Evolutionary conservation across 2,329 filamentous ascomycete species (phyloP).

Genomic region (Fusarium tjaetaba): DNA sequence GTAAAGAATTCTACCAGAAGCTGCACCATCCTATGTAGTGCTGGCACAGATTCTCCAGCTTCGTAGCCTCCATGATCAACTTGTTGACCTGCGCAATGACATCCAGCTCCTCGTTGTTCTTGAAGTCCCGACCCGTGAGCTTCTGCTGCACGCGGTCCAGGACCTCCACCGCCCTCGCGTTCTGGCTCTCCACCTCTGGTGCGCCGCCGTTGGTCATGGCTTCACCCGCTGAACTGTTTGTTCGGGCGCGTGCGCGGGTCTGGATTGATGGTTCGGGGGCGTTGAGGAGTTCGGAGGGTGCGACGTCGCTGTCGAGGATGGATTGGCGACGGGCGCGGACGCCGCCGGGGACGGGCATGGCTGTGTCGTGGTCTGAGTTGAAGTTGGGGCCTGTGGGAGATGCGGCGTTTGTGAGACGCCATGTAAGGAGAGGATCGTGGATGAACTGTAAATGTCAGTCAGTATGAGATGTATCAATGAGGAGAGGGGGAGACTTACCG

Average conservation of each 20-base stretch:
- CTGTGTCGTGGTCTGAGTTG: constrained; percentile 66
- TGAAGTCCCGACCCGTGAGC: constrained; percentile 92
- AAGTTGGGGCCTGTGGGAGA: constrained; percentile 75
- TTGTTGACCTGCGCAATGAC: constrained; percentile 93
- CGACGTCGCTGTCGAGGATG: constrained; percentile 72
- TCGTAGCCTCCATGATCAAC: constrained; percentile 93
- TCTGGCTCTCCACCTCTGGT: constrained; percentile 81
- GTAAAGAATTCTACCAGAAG: constrained; percentile 77
- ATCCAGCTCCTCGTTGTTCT: constrained; percentile 82
- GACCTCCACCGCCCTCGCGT: constrained; percentile 91
- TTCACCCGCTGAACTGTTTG: constrained; percentile 64
- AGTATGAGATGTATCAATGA: background rate
- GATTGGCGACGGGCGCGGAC: constrained; percentile 72
- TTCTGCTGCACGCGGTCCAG: constrained; percentile 94
- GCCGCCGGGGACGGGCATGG: constrained; percentile 58
- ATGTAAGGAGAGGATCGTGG: constrained; percentile 97
- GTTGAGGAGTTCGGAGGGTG: constrained; percentile 68
- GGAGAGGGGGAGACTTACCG: constrained; percentile 69
- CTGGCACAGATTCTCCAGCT: constrained; percentile 96
- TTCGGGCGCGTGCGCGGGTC: constrained; percentile 64
- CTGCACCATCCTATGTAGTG: constrained; percentile 99
- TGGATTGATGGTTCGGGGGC: constrained; percentile 57
- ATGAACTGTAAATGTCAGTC: constrained; percentile 75
- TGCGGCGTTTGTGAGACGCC: constrained; percentile 79
- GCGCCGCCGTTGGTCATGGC: constrained; percentile 50